Base-by-base conservation (phyloP, 2,329 filamentous ascomycete species). In the Endothia cerciana region DNA sequence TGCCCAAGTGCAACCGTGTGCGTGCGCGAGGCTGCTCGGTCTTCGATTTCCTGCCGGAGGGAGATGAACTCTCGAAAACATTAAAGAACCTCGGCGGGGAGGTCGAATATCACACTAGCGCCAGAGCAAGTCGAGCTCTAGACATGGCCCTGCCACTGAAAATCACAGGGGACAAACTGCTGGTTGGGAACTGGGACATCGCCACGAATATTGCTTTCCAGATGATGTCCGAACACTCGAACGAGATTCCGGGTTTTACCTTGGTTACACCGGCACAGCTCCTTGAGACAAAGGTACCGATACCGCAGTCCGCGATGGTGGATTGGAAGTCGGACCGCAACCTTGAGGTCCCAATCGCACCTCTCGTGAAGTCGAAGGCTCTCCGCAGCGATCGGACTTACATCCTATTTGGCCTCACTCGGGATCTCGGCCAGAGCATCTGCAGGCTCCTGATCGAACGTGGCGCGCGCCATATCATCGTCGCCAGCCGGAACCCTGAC, bases 401-500 rank as follows among this genome's bases (percentile, higher is more conserved):
- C 63, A 62, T 80, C 13, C 68, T 82, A 0, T 70, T 78, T 8
- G 80, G 80, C 8, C 69, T 81, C 53, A 81, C 79, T 0, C 75
- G 78, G n/a, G 80, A 82, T 64, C 73, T 81, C 19, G 80, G 79
- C 15, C 80, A 82, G 69, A 81, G 78, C 59, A 65, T 82, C n/a
- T 77, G 76, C 65, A 73, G 74, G 1, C 71, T 82, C 0, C 74
- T 82, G 30, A 69, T 76, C 2, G 55, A 73, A 13, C 74, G 77
- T 4, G 80, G 80, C 0, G 80, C 80, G 0, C 71, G 75, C 0
- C 66, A 80, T 68, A 72, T 82, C 45, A 74, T 81, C 0, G 68
- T 81, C 3, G 76, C 76, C 19, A 81, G 79, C 69, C 77, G 80
- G 2, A 78, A 74, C n/a, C 76, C 77, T 1, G 63, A 70, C 30